phyloP scores from a whole-genome alignment of 1,139 yeast species.

The Meyerozyma carpophila region DNA sequence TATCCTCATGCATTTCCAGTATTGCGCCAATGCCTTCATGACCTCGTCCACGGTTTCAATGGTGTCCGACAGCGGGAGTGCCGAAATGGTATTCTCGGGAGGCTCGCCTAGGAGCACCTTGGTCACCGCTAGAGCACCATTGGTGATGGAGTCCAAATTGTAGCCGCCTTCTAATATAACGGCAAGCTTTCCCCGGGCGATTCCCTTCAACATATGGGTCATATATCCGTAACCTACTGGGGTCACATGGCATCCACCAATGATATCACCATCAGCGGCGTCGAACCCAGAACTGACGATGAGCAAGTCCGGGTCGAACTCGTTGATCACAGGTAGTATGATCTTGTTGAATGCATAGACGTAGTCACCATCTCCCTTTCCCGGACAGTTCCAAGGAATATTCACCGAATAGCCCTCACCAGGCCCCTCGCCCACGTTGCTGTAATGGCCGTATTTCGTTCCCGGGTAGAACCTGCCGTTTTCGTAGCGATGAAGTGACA shows the following conservation, averaged over 20 bases:
- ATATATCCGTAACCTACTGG: slow-evolving; percentile 96
- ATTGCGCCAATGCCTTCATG: slow-evolving; percentile 70
- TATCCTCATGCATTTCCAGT: slow-evolving; percentile 84
- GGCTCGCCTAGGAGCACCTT: slow-evolving; percentile 93
- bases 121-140: slow-evolving; percentile 87
- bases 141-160: slow-evolving; percentile 84
- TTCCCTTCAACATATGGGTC: slow-evolving; percentile 85
- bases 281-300: slow-evolving; percentile 95
- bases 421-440: slow-evolving; percentile 73
- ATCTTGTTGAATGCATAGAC: slow-evolving; percentile 85
- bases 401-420: slow-evolving; percentile 88
- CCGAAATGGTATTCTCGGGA: slow-evolving; percentile 65
- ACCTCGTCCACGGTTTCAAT: slow-evolving; percentile 87
- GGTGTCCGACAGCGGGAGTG: slow-evolving; percentile 69
- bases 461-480: slow-evolving; percentile 94
- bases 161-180: slow-evolving; percentile 97
- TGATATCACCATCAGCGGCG: slow-evolving; percentile 97
- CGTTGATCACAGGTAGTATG: slow-evolving; percentile 85
- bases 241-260: slow-evolving; percentile 95
- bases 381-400: slow-evolving; percentile 91
- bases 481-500: slow-evolving; percentile 89
- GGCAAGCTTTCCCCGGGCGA: slow-evolving; percentile 84
- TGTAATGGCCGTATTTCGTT: slow-evolving; percentile 71
- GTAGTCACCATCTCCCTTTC: slow-evolving; percentile 95
- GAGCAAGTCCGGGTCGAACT: slow-evolving; percentile 88